Percentiles rank a stretch among this genome's conserved stretches.
Evolutionary conservation across 305 asterid species (phyloP).

Genomic region (Solanum hybrid): DNA sequence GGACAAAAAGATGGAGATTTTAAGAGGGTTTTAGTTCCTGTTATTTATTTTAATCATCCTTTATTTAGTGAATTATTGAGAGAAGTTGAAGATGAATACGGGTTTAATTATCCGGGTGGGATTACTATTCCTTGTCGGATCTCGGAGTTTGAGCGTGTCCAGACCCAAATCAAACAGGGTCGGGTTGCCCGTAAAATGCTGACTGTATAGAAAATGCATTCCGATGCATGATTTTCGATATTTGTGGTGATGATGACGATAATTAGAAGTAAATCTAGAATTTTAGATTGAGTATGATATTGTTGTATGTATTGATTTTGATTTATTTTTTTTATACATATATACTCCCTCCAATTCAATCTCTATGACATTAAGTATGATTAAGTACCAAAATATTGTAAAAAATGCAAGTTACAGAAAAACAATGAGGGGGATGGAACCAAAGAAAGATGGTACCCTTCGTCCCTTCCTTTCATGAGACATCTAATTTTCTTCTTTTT

Average conservation of each 20-base stretch:
- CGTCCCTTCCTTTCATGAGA: background rate
- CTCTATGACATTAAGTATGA: too few relatives aligned
- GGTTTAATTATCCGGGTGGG: conserved; percentile 50
- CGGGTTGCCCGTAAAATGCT: background rate
- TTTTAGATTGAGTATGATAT: background rate
- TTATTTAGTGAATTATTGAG: conserved; percentile 57
- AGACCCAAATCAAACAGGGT: conserved; percentile 37
- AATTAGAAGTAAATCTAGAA: background rate
- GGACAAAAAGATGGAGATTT: conserved; percentile 65
- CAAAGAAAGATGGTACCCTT: too few relatives aligned
- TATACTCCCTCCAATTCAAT: background rate
- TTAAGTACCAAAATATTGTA: too few relatives aligned
- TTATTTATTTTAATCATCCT: conserved; percentile 71
- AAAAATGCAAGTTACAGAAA: too few relatives aligned
- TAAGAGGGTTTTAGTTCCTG: conserved; percentile 64
- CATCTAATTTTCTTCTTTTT: background rate
- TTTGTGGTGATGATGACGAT: background rate
- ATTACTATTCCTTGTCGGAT: conserved; percentile 52
- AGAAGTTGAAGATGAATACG: conserved; percentile 71
- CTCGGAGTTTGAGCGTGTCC: conserved; percentile 53
- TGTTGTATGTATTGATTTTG: background rate
- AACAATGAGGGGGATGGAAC: too few relatives aligned
- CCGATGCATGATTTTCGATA: background rate
- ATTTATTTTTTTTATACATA: background rate
- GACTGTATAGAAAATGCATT: background rate